Evolutionary conservation across 805 yeast species (phyloP).

Genomic region (Yamadazyma paraphyllophila): DNA sequence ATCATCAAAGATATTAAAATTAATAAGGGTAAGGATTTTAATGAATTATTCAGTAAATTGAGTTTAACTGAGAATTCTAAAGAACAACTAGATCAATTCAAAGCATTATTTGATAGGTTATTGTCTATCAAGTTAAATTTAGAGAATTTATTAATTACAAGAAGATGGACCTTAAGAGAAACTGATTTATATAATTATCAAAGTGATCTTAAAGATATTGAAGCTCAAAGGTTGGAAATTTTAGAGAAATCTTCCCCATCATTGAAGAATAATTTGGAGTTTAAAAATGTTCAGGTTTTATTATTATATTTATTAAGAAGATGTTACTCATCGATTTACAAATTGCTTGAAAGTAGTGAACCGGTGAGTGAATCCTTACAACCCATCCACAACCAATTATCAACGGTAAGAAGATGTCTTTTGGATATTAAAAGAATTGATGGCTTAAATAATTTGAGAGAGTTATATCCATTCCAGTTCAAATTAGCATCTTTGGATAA

Average conservation of each 20-base stretch:
- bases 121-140: constrained; percentile 66
- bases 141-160: constrained; percentile 81
- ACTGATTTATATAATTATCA: constrained; percentile 89
- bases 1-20: constrained; percentile 66
- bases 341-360: constrained; percentile 85
- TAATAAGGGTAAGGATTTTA: constrained; percentile 27
- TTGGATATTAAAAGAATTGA: constrained; percentile 90
- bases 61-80: constrained; percentile 30
- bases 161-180: constrained; percentile 97
- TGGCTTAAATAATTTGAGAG: constrained; percentile 83
- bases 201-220: constrained; percentile 68
- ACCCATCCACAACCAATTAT: constrained; percentile 89
- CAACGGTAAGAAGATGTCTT: constrained; percentile 87
- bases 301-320: constrained; percentile 79
- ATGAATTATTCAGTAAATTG: constrained; percentile 15
- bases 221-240: constrained; percentile 58
- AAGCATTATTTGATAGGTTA: constrained; percentile 56
- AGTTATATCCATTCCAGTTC: constrained; percentile 93
- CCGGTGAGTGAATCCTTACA: constrained; percentile 94
- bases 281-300: constrained; percentile 42
- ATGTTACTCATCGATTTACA: constrained; percentile 87
- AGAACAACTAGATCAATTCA: constrained; percentile 16
- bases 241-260: constrained; percentile 9
- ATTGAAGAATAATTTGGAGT: constrained; percentile 18
- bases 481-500: constrained; percentile 89